Conservation (phyloP, 2,329 filamentous ascomycete species). For the Pyrenophora teres region DNA sequence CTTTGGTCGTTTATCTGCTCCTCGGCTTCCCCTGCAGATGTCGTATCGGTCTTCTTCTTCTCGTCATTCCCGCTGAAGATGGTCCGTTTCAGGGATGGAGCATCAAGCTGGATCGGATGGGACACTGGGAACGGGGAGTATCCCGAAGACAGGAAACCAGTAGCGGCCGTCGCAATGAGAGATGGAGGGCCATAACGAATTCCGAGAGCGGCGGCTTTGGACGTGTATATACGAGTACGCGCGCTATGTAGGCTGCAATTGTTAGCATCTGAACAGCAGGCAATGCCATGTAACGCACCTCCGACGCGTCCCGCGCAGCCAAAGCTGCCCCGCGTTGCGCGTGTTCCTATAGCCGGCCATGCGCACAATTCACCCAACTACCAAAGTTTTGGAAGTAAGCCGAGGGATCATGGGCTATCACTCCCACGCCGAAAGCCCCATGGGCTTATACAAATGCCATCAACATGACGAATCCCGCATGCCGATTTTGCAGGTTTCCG, state of each 20-base stretch:
- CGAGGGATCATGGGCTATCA: neutral
- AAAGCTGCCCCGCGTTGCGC: constrained; percentile 32
- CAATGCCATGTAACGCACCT: constrained; percentile 16
- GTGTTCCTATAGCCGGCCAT: constrained; percentile 36
- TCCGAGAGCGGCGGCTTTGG: constrained; percentile 18
- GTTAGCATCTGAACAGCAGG: constrained; percentile 11
- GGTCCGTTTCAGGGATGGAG: constrained; percentile 31
- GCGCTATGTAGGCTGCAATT: constrained; percentile 30
- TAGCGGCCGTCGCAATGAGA: constrained; percentile 32
- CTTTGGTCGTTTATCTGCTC: constrained; percentile 19
- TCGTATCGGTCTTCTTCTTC: constrained; percentile 22
- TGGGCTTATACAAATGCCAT: constrained; percentile 28
- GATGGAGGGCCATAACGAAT: constrained; percentile 39
- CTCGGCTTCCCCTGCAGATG: constrained; percentile 26
- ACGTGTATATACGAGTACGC: constrained; percentile 15
- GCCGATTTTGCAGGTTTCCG: constrained; percentile 23
- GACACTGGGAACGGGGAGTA: constrained; percentile 20
- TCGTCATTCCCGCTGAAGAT: constrained; percentile 10
- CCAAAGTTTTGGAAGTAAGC: neutral
- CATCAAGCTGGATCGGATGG: constrained; percentile 36
- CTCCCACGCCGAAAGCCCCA: constrained; percentile 18
- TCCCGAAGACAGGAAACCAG: constrained; percentile 25
- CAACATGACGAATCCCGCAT: constrained; percentile 35
- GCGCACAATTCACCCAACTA: constrained; percentile 1
- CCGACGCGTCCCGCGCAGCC: constrained; percentile 37